Percentiles rank a stretch among this genome's conserved stretches.
Conservation (phyloP, 2,329 filamentous ascomycete genomes). For the Onygenales sp. region DNA sequence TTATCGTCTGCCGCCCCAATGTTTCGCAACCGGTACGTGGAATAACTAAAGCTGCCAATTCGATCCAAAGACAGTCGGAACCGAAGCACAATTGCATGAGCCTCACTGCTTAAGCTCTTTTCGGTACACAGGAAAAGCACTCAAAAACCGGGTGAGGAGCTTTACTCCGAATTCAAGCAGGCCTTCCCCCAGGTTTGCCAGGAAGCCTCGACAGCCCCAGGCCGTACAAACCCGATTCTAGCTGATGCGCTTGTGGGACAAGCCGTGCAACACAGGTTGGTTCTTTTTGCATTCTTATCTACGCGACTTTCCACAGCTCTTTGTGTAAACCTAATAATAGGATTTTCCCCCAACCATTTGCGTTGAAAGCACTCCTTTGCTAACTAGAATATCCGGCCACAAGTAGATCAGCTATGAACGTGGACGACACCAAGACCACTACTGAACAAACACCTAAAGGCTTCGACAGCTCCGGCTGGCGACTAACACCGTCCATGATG, state of each 20-base stretch:
- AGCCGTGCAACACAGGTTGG: not conserved
- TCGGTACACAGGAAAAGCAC: constrained; percentile 54
- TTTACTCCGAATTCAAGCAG: constrained; percentile 75
- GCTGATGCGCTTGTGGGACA: not conserved
- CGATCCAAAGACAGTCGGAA: not conserved
- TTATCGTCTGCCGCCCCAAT: constrained; percentile 20
- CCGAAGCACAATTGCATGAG: not conserved
- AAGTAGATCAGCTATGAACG: constrained; percentile 35
- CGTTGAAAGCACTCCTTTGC: not conserved
- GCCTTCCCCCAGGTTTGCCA: constrained; percentile 66
- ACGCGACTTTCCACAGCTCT: not conserved
- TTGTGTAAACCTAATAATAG: not conserved
- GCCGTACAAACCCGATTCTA: constrained; percentile 2
- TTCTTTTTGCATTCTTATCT: not conserved
- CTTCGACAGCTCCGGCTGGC: constrained; percentile 64
- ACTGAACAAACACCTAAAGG: constrained; percentile 71
- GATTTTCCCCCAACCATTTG: not conserved
- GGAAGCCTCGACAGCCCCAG: constrained; percentile 18
- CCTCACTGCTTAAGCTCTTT: constrained; percentile 1
- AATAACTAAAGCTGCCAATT: not conserved
- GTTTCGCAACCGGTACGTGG: constrained; percentile 40
- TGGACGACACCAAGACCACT: constrained; percentile 57
- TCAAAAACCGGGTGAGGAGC: constrained; percentile 76
- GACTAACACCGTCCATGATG: constrained; percentile 79
- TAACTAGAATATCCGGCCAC: not conserved